These are phyloP conservation scores for Umbilicaria muhlenbergii DNA, from an alignment of 495 filamentous ascomycete species.

Conservation along the genomic window DNA sequence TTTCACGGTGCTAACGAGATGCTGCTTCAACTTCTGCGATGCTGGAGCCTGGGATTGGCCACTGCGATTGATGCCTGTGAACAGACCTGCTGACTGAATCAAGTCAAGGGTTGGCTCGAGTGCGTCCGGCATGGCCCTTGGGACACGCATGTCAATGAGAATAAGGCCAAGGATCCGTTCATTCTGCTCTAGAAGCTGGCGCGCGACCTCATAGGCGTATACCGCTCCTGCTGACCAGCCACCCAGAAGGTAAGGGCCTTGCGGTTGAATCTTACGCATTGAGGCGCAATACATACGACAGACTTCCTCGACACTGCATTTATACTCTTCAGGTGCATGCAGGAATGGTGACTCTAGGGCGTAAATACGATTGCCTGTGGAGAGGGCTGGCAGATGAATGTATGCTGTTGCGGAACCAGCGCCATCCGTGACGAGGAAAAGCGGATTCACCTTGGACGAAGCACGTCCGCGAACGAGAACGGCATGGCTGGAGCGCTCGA, in stretches of 20 bases:
- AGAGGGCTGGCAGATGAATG: constrained; percentile 13
- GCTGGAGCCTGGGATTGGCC: constrained; percentile 24
- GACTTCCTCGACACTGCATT: constrained; percentile 32
- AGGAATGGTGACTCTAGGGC: constrained; percentile 26
- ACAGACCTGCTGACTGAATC: constrained; percentile 39
- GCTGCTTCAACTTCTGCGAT: constrained; percentile 37
- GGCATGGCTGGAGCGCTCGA: not conserved
- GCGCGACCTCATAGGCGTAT: constrained; percentile 68
- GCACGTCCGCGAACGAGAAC: constrained; percentile 9
- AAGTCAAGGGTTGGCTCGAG: constrained; percentile 43
- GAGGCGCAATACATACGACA: constrained; percentile 40
- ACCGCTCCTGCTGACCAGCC: constrained; percentile 79
- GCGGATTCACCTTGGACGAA: not conserved
- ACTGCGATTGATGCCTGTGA: constrained; percentile 45
- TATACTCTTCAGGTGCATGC: constrained; percentile 33
- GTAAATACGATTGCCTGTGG: constrained; percentile 12
- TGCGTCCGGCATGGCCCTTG: constrained; percentile 22
- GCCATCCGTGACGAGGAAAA: constrained; percentile 17
- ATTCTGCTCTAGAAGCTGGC: constrained; percentile 47
- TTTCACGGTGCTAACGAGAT: constrained; percentile 44
- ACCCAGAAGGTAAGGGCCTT: constrained; percentile 49
- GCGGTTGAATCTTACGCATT: constrained; percentile 52
- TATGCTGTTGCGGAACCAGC: constrained; percentile 12
- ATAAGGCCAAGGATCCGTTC: constrained; percentile 48
- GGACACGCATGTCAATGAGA: constrained; percentile 55